These are phyloP conservation scores for Albizia julibrissin DNA, from an alignment of 306 rosid genomes.

Conservation along the genomic window DNA sequence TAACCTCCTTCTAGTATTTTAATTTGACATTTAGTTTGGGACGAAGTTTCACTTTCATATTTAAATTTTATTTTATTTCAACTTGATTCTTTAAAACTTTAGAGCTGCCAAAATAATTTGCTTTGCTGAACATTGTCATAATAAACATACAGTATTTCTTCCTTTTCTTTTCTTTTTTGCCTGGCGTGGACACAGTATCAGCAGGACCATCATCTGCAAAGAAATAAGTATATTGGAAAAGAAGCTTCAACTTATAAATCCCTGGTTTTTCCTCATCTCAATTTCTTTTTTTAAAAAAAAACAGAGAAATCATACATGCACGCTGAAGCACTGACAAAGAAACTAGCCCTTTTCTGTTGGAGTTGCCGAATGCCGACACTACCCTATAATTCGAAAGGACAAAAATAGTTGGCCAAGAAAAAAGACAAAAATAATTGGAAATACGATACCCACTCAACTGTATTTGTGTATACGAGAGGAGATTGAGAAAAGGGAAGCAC, in stretches of 20 bases:
- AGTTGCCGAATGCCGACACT: slow-evolving; percentile 1
- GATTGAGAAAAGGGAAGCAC: not conserved
- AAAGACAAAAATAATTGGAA: not conserved
- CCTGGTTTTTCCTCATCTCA: not conserved
- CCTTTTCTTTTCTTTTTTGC: too few relatives aligned
- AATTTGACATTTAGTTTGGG: not conserved
- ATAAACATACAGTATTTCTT: too few relatives aligned
- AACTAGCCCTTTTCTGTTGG: not conserved
- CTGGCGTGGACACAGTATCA: too few relatives aligned
- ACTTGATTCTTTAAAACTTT: not conserved
- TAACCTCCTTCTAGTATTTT: not conserved
- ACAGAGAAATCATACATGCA: not conserved
- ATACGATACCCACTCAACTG: not conserved
- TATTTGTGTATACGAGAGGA: not conserved
- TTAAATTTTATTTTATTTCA: not conserved
- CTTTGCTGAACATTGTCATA: not conserved
- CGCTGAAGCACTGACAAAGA: not conserved
- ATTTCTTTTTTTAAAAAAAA: not conserved
- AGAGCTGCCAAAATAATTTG: not conserved
- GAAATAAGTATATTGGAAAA: not conserved
- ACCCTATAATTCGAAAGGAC: not conserved
- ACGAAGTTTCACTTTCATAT: not conserved
- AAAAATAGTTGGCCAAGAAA: not conserved
- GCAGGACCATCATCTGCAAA: not conserved
- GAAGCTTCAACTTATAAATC: not conserved